These are phyloP conservation scores for Citrus medica DNA, from an alignment of 345 rosid genomes.

Conservation along the genomic window DNA sequence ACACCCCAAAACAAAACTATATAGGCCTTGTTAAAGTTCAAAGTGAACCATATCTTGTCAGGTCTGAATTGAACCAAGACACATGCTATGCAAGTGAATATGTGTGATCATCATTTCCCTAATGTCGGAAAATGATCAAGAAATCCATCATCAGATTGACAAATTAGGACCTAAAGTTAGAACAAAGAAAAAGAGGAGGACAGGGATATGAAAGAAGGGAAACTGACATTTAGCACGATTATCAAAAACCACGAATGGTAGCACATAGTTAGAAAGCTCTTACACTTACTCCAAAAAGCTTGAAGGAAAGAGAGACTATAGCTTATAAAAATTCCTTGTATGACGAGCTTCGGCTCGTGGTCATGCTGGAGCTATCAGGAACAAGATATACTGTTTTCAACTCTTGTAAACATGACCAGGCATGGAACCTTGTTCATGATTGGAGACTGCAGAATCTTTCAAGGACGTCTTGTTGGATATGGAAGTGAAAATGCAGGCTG, in stretches of 20 bases:
- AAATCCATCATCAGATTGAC: neutral
- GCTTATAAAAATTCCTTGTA: neutral
- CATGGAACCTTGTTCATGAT: neutral
- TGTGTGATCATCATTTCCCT: neutral
- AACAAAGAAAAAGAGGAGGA: neutral
- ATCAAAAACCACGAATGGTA: neutral
- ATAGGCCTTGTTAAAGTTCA: too few species aligned
- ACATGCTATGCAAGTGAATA: neutral
- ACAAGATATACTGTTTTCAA: neutral
- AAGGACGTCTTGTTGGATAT: neutral
- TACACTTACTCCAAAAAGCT: neutral
- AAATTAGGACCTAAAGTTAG: too few species aligned
- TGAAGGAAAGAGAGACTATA: neutral
- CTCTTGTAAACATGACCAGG: neutral
- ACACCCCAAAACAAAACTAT: too few species aligned
- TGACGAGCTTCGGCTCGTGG: neutral
- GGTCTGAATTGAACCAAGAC: neutral
- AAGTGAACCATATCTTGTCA: too few species aligned
- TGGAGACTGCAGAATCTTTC: neutral
- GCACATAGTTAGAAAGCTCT: neutral
- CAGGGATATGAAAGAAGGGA: neutral
- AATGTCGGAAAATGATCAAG: neutral
- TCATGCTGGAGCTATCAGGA: neutral
- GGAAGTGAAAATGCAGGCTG: neutral
- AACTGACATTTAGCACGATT: neutral